phyloP scores from a whole-genome alignment of 2,329 filamentous ascomycete species.

The Mycosphaerella sp. region DNA sequence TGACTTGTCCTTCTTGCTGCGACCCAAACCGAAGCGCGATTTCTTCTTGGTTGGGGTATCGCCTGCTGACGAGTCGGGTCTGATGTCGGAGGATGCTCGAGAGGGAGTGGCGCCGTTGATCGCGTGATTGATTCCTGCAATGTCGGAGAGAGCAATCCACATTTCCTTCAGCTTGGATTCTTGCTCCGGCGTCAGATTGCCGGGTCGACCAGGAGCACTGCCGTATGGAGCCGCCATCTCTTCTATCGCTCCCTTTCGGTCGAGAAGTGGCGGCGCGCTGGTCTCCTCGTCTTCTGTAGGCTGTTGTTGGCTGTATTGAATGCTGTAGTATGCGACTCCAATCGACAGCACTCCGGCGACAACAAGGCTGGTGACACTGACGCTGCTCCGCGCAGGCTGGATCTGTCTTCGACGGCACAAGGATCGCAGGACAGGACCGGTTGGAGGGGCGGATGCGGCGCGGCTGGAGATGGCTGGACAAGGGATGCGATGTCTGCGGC shows the following conservation, averaged over 20 bases:
- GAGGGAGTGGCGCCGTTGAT: slow-evolving; percentile 19
- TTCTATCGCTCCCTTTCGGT: neutral
- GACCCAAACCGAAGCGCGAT: slow-evolving; percentile 67
- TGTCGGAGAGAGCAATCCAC: slow-evolving; percentile 69
- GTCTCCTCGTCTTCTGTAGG: neutral
- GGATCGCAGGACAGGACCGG: neutral
- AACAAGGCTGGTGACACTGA: slow-evolving; percentile 24
- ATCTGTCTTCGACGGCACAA: neutral
- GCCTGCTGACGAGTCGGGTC: slow-evolving; percentile 26
- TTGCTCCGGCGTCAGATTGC: slow-evolving; percentile 83
- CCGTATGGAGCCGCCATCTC: slow-evolving; percentile 27
- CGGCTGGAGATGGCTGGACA: neutral
- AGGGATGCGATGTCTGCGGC: neutral
- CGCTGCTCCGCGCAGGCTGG: slow-evolving; percentile 10
- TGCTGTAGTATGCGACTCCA: slow-evolving; percentile 23
- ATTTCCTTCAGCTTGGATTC: slow-evolving; percentile 82
- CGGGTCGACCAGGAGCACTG: slow-evolving; percentile 62
- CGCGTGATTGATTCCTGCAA: slow-evolving; percentile 57
- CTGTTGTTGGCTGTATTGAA: slow-evolving; percentile 14
- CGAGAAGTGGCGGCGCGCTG: slow-evolving; percentile 19
- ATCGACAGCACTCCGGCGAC: slow-evolving; percentile 22
- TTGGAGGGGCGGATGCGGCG: slow-evolving; percentile 1
- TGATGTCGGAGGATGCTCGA: slow-evolving; percentile 12
- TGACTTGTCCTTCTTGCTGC: slow-evolving; percentile 59
- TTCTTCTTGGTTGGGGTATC: slow-evolving; percentile 53